These are phyloP conservation scores for Bolboschoenus planiculmis DNA, from an alignment of 176 grass and related monocot species.

Conservation along the genomic window DNA sequence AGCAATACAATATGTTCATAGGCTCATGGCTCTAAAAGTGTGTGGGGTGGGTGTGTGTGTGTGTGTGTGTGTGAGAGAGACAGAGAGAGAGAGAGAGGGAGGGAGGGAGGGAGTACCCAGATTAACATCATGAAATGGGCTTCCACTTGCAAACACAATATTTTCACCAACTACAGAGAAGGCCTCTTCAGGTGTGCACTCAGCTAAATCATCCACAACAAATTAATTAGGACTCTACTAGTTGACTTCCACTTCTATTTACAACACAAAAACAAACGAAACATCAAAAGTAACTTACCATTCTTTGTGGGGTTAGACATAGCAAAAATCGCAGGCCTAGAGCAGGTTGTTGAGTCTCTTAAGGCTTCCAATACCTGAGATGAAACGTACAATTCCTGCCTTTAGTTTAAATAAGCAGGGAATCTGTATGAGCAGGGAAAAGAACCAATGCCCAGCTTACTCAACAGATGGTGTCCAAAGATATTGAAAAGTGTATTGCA, in stretches of 20 bases:
- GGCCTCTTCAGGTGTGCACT: constrained; percentile 90
- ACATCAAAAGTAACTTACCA: constrained; percentile 35
- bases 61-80: background rate
- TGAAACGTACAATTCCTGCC: background rate
- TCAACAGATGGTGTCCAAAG: background rate
- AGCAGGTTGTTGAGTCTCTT: constrained; percentile 75
- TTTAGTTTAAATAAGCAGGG: background rate
- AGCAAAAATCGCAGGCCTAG: constrained; percentile 87
- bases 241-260: constrained; percentile 6
- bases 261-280: constrained; percentile 21
- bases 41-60: background rate
- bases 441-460: no score
- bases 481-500: background rate
- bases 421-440: background rate
- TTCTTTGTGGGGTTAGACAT: constrained; percentile 99
- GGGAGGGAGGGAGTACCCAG: constrained; percentile 52
- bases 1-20: background rate
- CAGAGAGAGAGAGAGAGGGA: background rate
- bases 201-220: constrained; percentile 39
- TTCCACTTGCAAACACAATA: constrained; percentile 89
- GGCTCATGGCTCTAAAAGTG: background rate
- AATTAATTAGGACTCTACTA: constrained; percentile 21
- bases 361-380: constrained; percentile 81
- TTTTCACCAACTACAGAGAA: constrained; percentile 81
- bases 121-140: constrained; percentile 76